Percentiles rank a stretch among this genome's conserved stretches.
Evolutionary conservation across 192 early-diverging fungal species (phyloP).

Genomic region (Cetraspora pellucida): DNA sequence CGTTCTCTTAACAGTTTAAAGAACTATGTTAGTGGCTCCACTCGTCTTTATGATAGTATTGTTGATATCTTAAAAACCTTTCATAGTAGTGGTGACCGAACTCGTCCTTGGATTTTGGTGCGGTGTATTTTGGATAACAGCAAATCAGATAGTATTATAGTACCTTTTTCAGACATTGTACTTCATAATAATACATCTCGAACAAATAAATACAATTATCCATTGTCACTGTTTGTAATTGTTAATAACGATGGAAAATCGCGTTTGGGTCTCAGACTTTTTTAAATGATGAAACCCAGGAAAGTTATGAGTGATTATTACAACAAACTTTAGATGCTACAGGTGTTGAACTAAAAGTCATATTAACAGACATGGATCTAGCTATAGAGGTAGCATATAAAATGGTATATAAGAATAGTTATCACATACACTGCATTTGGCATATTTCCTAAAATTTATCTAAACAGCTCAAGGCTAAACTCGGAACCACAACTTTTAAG

Average conservation of each 20-base stretch:
- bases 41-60: conserved; percentile 27
- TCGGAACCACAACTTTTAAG: not conserved
- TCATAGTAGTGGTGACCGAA: not conserved
- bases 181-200: not conserved
- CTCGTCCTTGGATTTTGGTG: conserved; percentile 29
- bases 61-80: not conserved
- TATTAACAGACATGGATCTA: not conserved
- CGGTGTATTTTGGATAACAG: not conserved
- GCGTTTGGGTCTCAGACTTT: not conserved
- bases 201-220: not conserved
- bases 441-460: no score
- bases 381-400: not conserved
- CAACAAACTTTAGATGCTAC: not conserved
- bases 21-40: not conserved
- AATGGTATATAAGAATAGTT: not conserved
- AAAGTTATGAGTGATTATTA: conserved; percentile 11
- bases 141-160: not conserved
- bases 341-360: not conserved
- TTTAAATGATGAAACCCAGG: conserved; percentile 3
- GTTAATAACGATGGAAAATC: not conserved
- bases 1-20: conserved; percentile 19
- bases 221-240: not conserved
- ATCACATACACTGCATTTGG: not conserved
- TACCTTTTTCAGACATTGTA: not conserved
- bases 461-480: not conserved